These are phyloP conservation scores for Choanephora cucurbitarum DNA, from an alignment of 371 early-diverging fungal species.

Conservation along the genomic window DNA sequence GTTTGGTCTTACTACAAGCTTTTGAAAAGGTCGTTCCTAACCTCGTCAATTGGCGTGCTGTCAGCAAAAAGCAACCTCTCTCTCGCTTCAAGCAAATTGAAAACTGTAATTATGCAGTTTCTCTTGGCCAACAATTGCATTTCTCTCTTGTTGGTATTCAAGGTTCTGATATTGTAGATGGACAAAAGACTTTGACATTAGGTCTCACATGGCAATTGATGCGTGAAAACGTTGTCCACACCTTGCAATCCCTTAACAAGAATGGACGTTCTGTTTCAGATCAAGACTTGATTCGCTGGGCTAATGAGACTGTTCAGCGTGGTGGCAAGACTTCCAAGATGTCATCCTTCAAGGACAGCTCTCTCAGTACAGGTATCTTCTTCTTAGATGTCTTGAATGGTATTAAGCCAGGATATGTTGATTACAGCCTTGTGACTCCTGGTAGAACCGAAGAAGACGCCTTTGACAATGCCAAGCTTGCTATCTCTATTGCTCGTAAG, in stretches of 20 bases:
- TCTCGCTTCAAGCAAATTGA: conserved; percentile 95
- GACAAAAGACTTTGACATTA: conserved; percentile 83
- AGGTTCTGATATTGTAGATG: conserved; percentile 94
- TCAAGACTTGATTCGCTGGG: conserved; percentile 91
- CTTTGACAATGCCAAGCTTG: conserved; percentile 88
- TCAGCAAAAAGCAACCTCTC: conserved; percentile 70
- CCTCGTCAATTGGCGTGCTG: conserved; percentile 87
- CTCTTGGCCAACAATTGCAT: conserved; percentile 79
- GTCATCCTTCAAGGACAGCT: conserved; percentile 81
- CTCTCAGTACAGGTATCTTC: conserved; percentile 78
- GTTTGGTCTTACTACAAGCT: conserved; percentile 84
- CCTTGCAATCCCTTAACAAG: conserved; percentile 81
- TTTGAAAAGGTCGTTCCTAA: conserved; percentile 92
- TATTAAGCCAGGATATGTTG: conserved; percentile 88
- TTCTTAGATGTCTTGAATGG: conserved; percentile 92
- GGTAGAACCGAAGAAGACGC: conserved; percentile 82
- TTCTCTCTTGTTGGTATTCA: conserved; percentile 95
- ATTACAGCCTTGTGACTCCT: conserved; percentile 81
- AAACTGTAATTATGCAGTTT: conserved; percentile 92
- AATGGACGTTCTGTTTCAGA: conserved; percentile 86
- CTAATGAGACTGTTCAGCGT: conserved; percentile 76
- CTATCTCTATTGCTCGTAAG: conserved; percentile 95
- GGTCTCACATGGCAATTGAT: conserved; percentile 96
- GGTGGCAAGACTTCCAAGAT: conserved; percentile 75
- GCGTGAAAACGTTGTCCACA: conserved; percentile 94